These are phyloP conservation scores for Ziziphus jujuba DNA, from an alignment of 306 rosid species.

Conservation along the genomic window DNA sequence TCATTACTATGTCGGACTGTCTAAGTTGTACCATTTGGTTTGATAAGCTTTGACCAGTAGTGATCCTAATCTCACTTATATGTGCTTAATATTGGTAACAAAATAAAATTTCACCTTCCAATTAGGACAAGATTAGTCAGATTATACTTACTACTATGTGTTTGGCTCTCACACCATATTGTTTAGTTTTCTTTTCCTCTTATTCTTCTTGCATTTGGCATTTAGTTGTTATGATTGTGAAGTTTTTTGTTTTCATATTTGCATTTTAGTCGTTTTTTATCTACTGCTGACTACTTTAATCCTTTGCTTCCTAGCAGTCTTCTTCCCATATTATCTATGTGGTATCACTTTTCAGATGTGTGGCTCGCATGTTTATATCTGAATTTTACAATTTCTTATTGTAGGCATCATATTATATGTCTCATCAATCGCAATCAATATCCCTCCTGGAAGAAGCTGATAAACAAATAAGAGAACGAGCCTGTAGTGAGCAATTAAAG, in stretches of 20 bases:
- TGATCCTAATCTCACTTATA: no score
- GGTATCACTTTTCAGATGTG: neutral
- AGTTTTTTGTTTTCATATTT: neutral
- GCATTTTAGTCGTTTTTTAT: neutral
- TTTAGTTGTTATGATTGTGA: no score
- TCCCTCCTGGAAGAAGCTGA: slow-evolving; percentile 81
- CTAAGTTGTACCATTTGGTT: no score
- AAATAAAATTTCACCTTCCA: no score
- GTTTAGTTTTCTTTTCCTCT: no score
- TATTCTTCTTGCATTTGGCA: no score
- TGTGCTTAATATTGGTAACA: no score
- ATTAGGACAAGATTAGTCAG: no score
- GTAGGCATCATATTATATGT: slow-evolving; percentile 83
- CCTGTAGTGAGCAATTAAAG: slow-evolving; percentile 57
- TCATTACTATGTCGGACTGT: no score
- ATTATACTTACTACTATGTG: no score
- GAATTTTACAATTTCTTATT: slow-evolving; percentile 29
- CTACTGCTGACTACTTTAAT: neutral
- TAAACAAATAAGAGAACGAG: slow-evolving; percentile 76
- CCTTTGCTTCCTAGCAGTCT: neutral
- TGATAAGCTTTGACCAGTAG: no score
- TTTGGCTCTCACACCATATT: no score
- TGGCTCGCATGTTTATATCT: slow-evolving; percentile 12
- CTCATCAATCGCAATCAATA: slow-evolving; percentile 68
- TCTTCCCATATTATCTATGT: neutral